These are phyloP conservation scores for Diplogelasinospora grovesii DNA, from an alignment of 495 filamentous ascomycete genomes.

Conservation along the genomic window DNA sequence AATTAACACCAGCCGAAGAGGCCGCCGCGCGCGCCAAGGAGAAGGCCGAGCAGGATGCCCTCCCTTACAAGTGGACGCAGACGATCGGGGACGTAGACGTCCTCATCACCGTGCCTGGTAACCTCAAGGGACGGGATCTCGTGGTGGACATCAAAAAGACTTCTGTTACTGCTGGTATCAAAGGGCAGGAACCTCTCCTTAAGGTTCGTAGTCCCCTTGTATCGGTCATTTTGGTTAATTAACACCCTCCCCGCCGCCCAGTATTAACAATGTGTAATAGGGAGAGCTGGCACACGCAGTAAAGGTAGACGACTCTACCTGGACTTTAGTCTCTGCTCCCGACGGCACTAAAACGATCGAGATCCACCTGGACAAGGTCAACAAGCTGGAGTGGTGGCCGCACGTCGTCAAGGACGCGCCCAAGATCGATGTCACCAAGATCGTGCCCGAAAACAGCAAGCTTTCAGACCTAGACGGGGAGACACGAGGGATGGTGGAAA, in stretches of 20 bases:
- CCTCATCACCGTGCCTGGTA: constrained; percentile 63
- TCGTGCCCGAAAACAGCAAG: constrained; percentile 85
- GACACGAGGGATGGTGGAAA: constrained; percentile 97
- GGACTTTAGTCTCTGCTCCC: constrained; percentile 74
- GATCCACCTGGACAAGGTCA: constrained; percentile 91
- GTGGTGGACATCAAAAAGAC: constrained; percentile 76
- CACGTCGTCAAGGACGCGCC: constrained; percentile 80
- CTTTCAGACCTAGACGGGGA: constrained; percentile 90
- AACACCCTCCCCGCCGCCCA: too few species aligned
- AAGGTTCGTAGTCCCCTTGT: too few species aligned
- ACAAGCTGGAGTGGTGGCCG: constrained; percentile 98
- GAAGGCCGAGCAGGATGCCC: constrained; percentile 76
- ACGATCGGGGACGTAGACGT: constrained; percentile 90
- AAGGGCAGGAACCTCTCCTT: constrained; percentile 81
- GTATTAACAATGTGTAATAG: too few species aligned
- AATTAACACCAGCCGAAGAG: constrained; percentile 54
- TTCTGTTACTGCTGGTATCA: constrained; percentile 72
- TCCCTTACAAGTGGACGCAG: constrained; percentile 97
- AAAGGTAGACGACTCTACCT: constrained; percentile 78
- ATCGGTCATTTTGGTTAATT: too few species aligned
- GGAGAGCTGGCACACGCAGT: constrained; percentile 79
- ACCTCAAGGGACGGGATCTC: constrained; percentile 77
- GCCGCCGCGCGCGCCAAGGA: constrained; percentile 70
- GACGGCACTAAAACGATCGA: constrained; percentile 60
- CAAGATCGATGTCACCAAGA: constrained; percentile 90